Evolutionary conservation across 495 filamentous ascomycete genomes (phyloP).

Genomic region (Penicillium nucicola): DNA sequence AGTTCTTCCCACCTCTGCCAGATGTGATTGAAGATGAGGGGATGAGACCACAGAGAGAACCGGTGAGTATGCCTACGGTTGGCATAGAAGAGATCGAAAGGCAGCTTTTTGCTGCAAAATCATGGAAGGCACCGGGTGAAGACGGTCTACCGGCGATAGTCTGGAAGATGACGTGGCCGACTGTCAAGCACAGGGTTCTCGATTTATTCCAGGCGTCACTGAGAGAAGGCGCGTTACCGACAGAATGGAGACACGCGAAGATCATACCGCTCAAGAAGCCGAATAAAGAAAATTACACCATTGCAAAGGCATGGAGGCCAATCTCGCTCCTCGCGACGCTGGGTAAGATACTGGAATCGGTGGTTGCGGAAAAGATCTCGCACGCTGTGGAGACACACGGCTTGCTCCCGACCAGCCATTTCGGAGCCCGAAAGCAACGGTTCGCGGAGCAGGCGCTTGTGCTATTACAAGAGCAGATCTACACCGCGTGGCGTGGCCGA

Average conservation of each 20-base stretch:
- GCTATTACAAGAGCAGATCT: conserved; percentile 25
- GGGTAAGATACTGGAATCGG: conserved; percentile 25
- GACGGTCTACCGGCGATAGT: conserved; percentile 24
- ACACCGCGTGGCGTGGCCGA: conserved; percentile 19
- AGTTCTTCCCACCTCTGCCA: conserved; percentile 27
- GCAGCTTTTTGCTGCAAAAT: conserved; percentile 13
- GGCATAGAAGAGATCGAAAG: conserved; percentile 19
- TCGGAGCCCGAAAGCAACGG: background rate
- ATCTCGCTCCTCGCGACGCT: conserved; percentile 30
- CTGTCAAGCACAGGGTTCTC: conserved; percentile 19
- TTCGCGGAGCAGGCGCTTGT: conserved; percentile 21
- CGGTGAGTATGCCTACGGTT: conserved; percentile 12
- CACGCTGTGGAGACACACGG: conserved; percentile 20
- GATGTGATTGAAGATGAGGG: conserved; percentile 17
- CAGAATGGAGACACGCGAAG: too few species aligned
- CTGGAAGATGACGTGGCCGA: conserved; percentile 24
- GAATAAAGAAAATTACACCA: conserved; percentile 21
- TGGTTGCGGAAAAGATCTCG: conserved; percentile 28
- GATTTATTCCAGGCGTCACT: conserved; percentile 17
- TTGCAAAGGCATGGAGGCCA: conserved; percentile 21
- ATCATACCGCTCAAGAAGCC: conserved; percentile 17
- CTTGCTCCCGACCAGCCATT: conserved; percentile 6
- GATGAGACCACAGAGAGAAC: conserved; percentile 14
- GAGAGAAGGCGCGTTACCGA: conserved; percentile 1
- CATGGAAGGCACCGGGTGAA: conserved; percentile 18